Evolutionary conservation across 495 filamentous ascomycete species (phyloP), one percentile per base, ranked within the genome.

Genomic region (Alectoria sarmentosa): DNA sequence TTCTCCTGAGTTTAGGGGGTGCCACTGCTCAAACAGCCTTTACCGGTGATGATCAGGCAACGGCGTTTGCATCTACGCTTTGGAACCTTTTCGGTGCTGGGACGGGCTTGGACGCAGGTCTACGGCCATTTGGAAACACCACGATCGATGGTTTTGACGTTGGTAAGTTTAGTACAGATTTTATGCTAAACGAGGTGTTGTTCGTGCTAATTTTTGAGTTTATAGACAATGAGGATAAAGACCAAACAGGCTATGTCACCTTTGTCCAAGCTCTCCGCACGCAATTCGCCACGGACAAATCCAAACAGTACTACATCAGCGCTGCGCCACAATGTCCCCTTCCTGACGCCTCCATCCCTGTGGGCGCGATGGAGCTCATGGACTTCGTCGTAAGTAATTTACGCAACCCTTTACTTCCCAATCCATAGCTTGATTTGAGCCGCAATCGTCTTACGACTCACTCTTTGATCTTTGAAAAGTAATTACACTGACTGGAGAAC

Each of bases 131-230:
- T 62, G 84, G 84, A 21, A 59, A 71, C 7, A 75, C 79, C 0
- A 74, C 75, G 14, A 68, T 87, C 61, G 82, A 88, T 66, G 85
- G 85, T 30, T 86, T 85, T 73, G 85, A 88, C 66, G 75, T 84
- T 46, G 81, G 82, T 60, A 79, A 82, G 44, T 65, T 68, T 52
- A 63, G 0, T 23, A 4, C 34, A 15, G 11, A 8, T 30, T 21
- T n/a, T 1, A n/a, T 34, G 14, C 15, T 34, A 11, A 7, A 11
- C 2, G 34, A 3, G 21, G 4, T 34, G 15, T 34, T 21, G 0
- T 21, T 21, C 28, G 17, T 55, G 44, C 67, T 61, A 23, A 46
- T 44, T 19, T n/a, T 23, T 17, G 26, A 64, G 46, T n/a, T 30
- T 60, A 4, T 56, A 74, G 74, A 75, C 61, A 68, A 67, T 42